phyloP scores from a whole-genome alignment of 2,329 filamentous ascomycete genomes.

The Leptographium galeiforme region DNA sequence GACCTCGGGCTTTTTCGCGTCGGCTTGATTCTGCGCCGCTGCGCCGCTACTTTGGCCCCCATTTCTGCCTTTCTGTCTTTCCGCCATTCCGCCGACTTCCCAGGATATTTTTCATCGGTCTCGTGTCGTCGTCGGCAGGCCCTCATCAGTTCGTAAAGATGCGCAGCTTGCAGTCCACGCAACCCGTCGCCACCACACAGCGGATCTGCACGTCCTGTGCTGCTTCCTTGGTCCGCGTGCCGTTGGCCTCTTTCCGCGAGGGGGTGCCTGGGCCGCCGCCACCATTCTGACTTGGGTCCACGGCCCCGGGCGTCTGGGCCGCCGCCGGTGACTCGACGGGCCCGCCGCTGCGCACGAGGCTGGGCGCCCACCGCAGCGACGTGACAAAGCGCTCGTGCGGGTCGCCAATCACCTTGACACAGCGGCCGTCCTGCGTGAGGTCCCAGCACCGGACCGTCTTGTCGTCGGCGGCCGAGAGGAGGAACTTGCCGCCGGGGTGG shows the following conservation, averaged over 20 bases:
- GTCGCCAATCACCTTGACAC: conserved; percentile 67
- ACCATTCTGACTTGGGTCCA: not conserved
- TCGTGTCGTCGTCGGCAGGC: not conserved
- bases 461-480: conserved; percentile 77
- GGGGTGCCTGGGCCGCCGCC: conserved; percentile 20
- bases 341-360: not conserved
- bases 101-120: not conserved
- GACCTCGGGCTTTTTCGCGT: too few relatives aligned
- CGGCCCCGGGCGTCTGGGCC: not conserved
- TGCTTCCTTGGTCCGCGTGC: conserved; percentile 18
- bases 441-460: conserved; percentile 93
- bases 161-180: conserved; percentile 66
- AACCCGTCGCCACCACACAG: conserved; percentile 76
- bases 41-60: too few relatives aligned
- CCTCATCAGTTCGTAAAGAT: conserved; percentile 50
- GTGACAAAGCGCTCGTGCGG: conserved; percentile 76
- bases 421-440: conserved; percentile 76
- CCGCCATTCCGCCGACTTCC: not conserved
- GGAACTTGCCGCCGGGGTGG: conserved; percentile 82
- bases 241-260: not conserved
- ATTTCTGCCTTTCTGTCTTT: not conserved
- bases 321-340: not conserved
- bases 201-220: conserved; percentile 51
- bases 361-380: conserved; percentile 75
- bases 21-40: too few relatives aligned